Base-by-base conservation (phyloP, 352 stramenopile species). In the Peronospora farinosa region DNA sequence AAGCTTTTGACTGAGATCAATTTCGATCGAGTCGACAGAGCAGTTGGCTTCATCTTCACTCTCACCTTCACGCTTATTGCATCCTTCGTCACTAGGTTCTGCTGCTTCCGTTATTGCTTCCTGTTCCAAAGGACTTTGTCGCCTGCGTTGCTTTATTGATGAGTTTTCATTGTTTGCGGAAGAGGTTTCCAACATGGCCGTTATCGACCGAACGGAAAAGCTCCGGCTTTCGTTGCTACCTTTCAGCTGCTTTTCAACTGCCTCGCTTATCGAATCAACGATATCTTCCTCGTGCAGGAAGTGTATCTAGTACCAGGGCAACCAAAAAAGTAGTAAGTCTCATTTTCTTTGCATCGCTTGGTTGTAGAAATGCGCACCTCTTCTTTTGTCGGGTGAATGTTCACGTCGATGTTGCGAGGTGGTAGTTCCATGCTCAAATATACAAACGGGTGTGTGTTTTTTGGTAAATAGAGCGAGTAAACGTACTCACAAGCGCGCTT, bases 361-460 rank as follows among this genome's bases (percentile, higher is more conserved):
- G 31, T 4, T 19, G 23, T 17, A 23, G 10, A 10, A 3, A 21
- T 33, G 27, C 53, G 11, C 28, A 75, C 73, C 58, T 99, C 96
- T 67, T 81, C 72, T 74, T 99, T 99, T 12, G 95, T 99, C 11
- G 97, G 97, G 65, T 99, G 96, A 2, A 99, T 93, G 63, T 99
- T 99, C 16, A 99, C 97, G 71, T 99, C 97, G 2, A 99, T 71
- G 55, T 98, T 91, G 19, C 74, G 65, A 6, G 87, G 70, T 2
- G 95, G 95, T 16, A 99, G 81, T 41, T 91, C 66, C 25, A 99
- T 69, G n/a, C 81, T 88, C n/a, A 99, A 65, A 73, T 98, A 99
- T 28, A 98, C 66, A 67, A 99, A 98, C n/a, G 95, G 94, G 59
- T 98, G 95, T 3, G 73, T 89, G 57, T 88, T 82, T 65, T 96